Evolutionary conservation across 352 stramenopile species (phyloP).

Genomic region (Phytophthora nicotianae): DNA sequence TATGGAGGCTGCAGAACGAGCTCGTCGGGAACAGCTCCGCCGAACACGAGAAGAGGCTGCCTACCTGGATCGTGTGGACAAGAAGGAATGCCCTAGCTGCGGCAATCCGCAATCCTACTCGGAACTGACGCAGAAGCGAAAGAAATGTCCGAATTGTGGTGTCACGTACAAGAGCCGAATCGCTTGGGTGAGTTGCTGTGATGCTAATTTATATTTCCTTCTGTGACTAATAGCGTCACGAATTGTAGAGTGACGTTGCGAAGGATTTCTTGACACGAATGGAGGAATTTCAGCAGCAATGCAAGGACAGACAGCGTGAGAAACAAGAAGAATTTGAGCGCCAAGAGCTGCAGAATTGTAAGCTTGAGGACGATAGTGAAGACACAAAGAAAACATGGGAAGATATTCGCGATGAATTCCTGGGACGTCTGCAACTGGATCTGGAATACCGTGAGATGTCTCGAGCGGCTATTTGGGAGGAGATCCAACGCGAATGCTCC

Average conservation of each 20-base stretch:
- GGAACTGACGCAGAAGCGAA: slow-evolving; percentile 80
- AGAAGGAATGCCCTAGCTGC: slow-evolving; percentile 80
- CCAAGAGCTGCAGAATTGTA: slow-evolving; percentile 18
- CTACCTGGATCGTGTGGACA: slow-evolving; percentile 67
- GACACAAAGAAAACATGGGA: slow-evolving; percentile 45
- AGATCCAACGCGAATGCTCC: slow-evolving; percentile 61
- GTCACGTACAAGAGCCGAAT: slow-evolving; percentile 69
- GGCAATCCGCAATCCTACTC: slow-evolving; percentile 77
- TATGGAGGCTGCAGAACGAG: slow-evolving; percentile 74
- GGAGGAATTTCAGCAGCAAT: slow-evolving; percentile 36
- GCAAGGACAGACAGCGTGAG: slow-evolving; percentile 22
- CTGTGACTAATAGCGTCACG: background rate
- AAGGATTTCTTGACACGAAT: slow-evolving; percentile 72
- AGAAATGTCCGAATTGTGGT: slow-evolving; percentile 81
- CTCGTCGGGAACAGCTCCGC: slow-evolving; percentile 57
- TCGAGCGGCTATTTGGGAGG: slow-evolving; percentile 51
- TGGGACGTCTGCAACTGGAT: slow-evolving; percentile 70
- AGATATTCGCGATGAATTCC: slow-evolving; percentile 65
- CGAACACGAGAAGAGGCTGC: slow-evolving; percentile 62
- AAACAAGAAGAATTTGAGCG: slow-evolving; percentile 21
- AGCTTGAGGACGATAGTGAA: slow-evolving; percentile 5
- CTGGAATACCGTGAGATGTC: slow-evolving; percentile 54
- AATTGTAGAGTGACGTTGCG: slow-evolving; percentile 52
- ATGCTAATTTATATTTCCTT: background rate
- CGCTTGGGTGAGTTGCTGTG: slow-evolving; percentile 53